Evolutionary conservation across 1,284 basidiomycete genomes (phyloP), one percentile per base, ranked within the genome.

Genomic region (Moesziomyces sp.): DNA sequence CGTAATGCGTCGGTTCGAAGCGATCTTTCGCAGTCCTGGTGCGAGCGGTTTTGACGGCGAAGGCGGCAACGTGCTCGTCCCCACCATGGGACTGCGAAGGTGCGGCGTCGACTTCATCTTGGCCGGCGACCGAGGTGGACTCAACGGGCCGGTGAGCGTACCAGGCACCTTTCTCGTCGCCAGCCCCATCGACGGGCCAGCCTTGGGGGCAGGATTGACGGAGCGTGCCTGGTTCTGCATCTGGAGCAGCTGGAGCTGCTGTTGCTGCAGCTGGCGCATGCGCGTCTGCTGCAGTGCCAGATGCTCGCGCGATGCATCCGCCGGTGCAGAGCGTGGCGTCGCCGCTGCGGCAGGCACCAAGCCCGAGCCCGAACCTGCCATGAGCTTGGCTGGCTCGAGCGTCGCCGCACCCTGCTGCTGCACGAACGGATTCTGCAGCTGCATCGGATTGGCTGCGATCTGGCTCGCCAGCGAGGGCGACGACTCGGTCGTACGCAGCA

Each of bases 61-160:
- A 18, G 68, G 54, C 19, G 62, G 57, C 38, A 66, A 46, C 6
- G 58, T 46, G 16, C n/a, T 28, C 14, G 10, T 44, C 5, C 57
- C 60, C 3, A 56, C 51, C 7, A 58, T 52, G 0, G 68, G 52
- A 35, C 53, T 58, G 6, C 66, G 30, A 3, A 78, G 57, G n/a
- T 78, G 73, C 3, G 76, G 74, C 1, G 70, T 69, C 38, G 71
- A 74, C 64, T 71, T 73, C 61, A 60, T 74, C 71, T 78, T 77
- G 5, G 49, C 42, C 6, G 75, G 75, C 44, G 69, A 73, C 5
- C 66, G 46, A 26, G 72, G 72, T 8, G 72, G 67, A 40, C 60
- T 66, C 34, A 70, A 47, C 4, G 67, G 72, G 3, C 58, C 66
- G 30, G 52, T 52, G 28, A 70, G 50, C 18, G 28, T 62, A 46